Conservation (phyloP, 306 rosid species). For the Vicia sativa region DNA sequence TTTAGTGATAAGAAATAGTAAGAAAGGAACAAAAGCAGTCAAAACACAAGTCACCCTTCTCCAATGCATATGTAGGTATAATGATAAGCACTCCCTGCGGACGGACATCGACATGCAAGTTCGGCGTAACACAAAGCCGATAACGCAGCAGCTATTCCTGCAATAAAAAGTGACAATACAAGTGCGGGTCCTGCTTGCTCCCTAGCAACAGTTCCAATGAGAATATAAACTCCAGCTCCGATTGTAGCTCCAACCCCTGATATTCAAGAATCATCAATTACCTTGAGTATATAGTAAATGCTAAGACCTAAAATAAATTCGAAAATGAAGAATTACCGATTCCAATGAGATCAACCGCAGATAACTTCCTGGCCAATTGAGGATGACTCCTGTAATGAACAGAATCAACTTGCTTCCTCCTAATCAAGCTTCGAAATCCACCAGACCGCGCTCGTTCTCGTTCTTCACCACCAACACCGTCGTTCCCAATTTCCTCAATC, state of each 20-base stretch:
- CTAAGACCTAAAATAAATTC: too few relatives aligned
- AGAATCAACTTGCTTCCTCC: constrained; percentile 76
- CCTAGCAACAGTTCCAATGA: constrained; percentile 95
- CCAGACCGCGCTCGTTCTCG: constrained; percentile 27
- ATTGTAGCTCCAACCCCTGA: constrained; percentile 92
- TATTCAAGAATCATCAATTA: constrained; percentile 35
- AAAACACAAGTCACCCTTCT: constrained; percentile 70
- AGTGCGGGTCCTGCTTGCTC: constrained; percentile 93
- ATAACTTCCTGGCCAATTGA: constrained; percentile 64
- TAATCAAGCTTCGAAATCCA: constrained; percentile 55
- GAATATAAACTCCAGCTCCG: constrained; percentile 99
- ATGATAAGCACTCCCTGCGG: constrained; percentile 98
- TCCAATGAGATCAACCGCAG: constrained; percentile 61
- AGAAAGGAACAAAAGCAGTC: too few relatives aligned
- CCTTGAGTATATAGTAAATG: not conserved
- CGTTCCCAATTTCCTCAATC: constrained; percentile 26
- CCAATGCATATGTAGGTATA: constrained; percentile 90
- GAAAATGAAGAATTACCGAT: constrained; percentile 50
- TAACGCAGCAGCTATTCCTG: constrained; percentile 90
- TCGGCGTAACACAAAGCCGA: constrained; percentile 95
- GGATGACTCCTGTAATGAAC: constrained; percentile 41
- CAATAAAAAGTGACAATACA: constrained; percentile 71
- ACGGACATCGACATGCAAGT: constrained; percentile 94
- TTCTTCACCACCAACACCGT: constrained; percentile 30
- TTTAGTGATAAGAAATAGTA: constrained; percentile 11